phyloP scores from a whole-genome alignment of 2,329 filamentous ascomycete species.

The Curvularia lunata region DNA sequence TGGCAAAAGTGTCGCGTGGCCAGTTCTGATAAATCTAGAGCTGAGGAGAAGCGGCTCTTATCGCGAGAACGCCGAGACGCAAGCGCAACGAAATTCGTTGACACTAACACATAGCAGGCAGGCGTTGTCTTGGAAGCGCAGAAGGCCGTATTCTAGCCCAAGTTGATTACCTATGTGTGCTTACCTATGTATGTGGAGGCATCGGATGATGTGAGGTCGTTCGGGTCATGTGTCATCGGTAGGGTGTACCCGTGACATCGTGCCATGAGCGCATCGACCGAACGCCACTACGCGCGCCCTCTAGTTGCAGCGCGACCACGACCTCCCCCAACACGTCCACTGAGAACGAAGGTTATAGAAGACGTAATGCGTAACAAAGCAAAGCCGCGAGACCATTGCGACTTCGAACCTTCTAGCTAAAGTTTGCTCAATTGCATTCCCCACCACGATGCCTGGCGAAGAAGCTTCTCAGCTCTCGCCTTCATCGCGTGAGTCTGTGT shows the following conservation, averaged over 20 bases:
- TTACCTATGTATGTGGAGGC: neutral
- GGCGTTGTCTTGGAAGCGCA: conserved; percentile 8
- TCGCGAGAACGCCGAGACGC: conserved; percentile 22
- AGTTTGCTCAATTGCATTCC: conserved; percentile 6
- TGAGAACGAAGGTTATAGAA: conserved; percentile 15
- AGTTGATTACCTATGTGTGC: neutral
- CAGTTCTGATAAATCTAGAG: conserved; percentile 3
- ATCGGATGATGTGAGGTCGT: conserved; percentile 16
- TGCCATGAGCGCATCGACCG: conserved; percentile 20
- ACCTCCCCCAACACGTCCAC: conserved; percentile 6
- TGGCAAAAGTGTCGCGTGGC: conserved; percentile 10
- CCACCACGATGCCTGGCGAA: conserved; percentile 39
- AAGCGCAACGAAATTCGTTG: conserved; percentile 6
- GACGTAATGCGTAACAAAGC: conserved; percentile 24
- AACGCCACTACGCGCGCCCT: conserved; percentile 10
- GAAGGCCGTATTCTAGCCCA: neutral
- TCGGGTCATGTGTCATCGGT: conserved; percentile 34
- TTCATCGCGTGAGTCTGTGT: conserved; percentile 47
- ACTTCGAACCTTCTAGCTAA: conserved; percentile 8
- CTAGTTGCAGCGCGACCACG: neutral
- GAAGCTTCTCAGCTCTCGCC: conserved; percentile 36
- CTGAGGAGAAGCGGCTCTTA: conserved; percentile 19
- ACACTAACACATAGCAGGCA: conserved; percentile 22
- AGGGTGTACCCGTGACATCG: conserved; percentile 31
- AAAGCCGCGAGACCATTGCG: conserved; percentile 31